Conservation (phyloP, 202 grass and related monocot genomes). For the Setaria italica region DNA sequence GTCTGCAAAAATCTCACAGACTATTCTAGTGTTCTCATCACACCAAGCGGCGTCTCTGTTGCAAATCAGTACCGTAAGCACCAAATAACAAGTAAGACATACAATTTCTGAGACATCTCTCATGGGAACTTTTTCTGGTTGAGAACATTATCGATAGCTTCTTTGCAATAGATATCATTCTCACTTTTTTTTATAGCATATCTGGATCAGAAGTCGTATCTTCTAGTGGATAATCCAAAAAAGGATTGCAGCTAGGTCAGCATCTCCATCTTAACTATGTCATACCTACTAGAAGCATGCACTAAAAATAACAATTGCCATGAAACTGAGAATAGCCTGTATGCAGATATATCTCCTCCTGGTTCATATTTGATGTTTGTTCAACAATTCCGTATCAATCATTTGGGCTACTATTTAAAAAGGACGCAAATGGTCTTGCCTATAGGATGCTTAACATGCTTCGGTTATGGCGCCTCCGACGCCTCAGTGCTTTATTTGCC, state of each 20-base stretch:
- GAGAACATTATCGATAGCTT: constrained; percentile 75
- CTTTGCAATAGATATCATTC: constrained; percentile 81
- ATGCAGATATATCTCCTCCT: constrained; percentile 79
- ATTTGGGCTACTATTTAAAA: constrained; percentile 65
- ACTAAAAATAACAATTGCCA: constrained; percentile 12
- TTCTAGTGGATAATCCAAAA: constrained; percentile 75
- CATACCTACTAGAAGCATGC: constrained; percentile 4
- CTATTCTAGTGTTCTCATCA: too few species aligned
- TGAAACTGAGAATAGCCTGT: constrained; percentile 24
- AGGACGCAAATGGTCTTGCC: constrained; percentile 62
- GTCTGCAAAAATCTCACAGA: too few species aligned
- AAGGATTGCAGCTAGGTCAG: constrained; percentile 74
- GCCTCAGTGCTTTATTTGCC: constrained; percentile 82
- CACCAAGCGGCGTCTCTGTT: too few species aligned
- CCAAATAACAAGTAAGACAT: too few species aligned
- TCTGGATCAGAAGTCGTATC: constrained; percentile 64
- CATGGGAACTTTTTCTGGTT: constrained; percentile 56
- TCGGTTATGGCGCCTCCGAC: constrained; percentile 78
- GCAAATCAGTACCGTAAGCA: too few species aligned
- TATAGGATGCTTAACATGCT: constrained; percentile 83
- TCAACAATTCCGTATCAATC: constrained; percentile 81
- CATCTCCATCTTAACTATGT: constrained; percentile 1
- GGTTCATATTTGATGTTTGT: constrained; percentile 80
- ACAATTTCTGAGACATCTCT: constrained; percentile 65
- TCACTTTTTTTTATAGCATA: constrained; percentile 86